Conservation (phyloP, 495 filamentous ascomycete species). For the Acidiella bohemica region DNA sequence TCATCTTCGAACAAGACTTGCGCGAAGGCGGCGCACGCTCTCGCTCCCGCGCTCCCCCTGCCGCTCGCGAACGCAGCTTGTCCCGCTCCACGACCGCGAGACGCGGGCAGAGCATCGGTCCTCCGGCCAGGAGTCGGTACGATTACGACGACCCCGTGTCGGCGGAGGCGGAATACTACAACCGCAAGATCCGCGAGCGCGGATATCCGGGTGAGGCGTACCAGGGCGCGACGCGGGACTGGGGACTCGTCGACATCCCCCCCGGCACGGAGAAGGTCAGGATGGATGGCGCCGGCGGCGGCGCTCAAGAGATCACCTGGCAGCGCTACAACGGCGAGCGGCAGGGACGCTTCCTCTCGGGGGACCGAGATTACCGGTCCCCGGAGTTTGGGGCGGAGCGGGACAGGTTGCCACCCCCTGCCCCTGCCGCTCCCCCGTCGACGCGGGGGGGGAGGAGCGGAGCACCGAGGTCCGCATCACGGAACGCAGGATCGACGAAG, state of each 20-base stretch:
- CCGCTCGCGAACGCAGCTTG: constrained; percentile 3
- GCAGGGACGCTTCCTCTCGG: constrained; percentile 50
- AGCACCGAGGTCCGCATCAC: constrained; percentile 5
- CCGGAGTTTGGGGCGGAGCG: constrained; percentile 22
- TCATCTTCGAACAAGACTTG: constrained; percentile 44
- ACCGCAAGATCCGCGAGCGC: constrained; percentile 42
- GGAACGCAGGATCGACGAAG: constrained; percentile 1
- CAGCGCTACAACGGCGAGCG: constrained; percentile 63
- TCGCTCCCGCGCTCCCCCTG: no score
- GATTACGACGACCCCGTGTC: constrained; percentile 30
- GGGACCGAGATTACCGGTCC: constrained; percentile 28
- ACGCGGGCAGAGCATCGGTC: background rate
- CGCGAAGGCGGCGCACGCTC: constrained; percentile 24
- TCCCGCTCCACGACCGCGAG: background rate
- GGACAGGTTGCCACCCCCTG: constrained; percentile 9
- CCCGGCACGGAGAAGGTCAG: constrained; percentile 61
- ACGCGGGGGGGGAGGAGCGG: constrained; percentile 1
- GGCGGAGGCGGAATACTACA: constrained; percentile 53
- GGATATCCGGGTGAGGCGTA: constrained; percentile 52
- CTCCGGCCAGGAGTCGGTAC: background rate
- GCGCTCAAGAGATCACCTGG: constrained; percentile 56
- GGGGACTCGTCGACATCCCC: constrained; percentile 67
- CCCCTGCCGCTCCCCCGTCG: constrained; percentile 1
- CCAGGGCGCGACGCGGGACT: constrained; percentile 55
- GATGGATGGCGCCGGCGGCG: constrained; percentile 62